phyloP scores from a whole-genome alignment of 331 rosid genomes.

The Telfairia occidentalis region DNA sequence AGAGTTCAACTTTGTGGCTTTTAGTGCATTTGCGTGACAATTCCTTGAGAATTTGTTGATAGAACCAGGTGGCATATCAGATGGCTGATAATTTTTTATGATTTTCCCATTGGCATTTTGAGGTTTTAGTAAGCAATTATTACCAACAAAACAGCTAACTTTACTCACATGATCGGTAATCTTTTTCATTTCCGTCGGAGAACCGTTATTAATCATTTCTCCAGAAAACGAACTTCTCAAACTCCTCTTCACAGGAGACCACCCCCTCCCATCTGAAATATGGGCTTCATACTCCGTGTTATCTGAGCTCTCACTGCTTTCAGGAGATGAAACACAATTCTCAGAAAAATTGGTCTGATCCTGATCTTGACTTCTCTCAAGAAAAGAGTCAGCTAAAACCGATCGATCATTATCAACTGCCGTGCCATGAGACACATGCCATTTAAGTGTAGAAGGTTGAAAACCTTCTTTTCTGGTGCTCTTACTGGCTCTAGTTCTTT shows the following conservation, averaged over 20 bases:
- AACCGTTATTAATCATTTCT: constrained; percentile 14
- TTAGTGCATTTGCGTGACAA: constrained; percentile 12
- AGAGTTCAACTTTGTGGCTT: constrained; percentile 20
- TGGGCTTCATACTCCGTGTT: constrained; percentile 14
- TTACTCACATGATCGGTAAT: constrained; percentile 14
- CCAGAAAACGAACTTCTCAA: constrained; percentile 22
- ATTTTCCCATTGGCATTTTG: constrained; percentile 7
- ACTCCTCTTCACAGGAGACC: constrained; percentile 20
- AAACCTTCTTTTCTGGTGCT: constrained; percentile 16
- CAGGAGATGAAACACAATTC: constrained; percentile 26
- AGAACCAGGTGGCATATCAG: constrained; percentile 9
- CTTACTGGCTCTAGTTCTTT: constrained; percentile 39
- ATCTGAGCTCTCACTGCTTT: constrained; percentile 21
- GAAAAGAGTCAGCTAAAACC: constrained; percentile 7
- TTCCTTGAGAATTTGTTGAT: constrained; percentile 18
- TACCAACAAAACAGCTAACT: constrained; percentile 11
- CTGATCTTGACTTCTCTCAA: constrained; percentile 18
- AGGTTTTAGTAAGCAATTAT: constrained; percentile 12
- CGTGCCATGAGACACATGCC: constrained; percentile 15
- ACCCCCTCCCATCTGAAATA: constrained; percentile 20
- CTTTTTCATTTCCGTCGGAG: constrained; percentile 17
- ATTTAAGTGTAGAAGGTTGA: constrained; percentile 15
- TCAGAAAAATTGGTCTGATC: constrained; percentile 11
- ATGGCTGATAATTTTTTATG: constrained; percentile 9
- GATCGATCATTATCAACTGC: constrained; percentile 20